phyloP scores from a whole-genome alignment of 2,329 filamentous ascomycete species.

The Xenoacremonium recifei region DNA sequence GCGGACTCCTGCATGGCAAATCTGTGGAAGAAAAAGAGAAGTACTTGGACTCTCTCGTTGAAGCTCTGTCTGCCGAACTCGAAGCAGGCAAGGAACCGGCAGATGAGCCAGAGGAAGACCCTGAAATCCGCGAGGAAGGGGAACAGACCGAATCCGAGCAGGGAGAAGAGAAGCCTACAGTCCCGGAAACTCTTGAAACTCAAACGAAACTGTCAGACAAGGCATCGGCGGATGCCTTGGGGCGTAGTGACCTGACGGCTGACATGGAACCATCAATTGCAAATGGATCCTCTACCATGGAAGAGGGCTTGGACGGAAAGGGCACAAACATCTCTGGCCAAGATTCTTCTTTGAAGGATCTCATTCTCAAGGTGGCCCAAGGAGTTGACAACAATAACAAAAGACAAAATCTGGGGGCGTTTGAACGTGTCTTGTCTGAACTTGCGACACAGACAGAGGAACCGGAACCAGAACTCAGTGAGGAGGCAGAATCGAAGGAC shows the following conservation, averaged over 20 bases:
- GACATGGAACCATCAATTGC: background rate
- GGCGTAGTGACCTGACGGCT: background rate
- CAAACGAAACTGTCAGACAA: background rate
- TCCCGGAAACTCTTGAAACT: background rate
- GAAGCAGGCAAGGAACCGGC: conserved; percentile 21
- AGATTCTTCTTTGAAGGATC: conserved; percentile 40
- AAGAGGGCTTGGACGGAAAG: background rate
- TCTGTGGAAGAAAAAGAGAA: conserved; percentile 44
- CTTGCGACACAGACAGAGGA: conserved; percentile 39
- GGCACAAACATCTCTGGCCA: conserved; percentile 2
- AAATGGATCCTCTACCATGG: background rate
- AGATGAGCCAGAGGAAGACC: conserved; percentile 13
- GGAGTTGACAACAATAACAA: conserved; percentile 44
- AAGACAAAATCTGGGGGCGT: conserved; percentile 42
- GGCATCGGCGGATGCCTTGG: background rate
- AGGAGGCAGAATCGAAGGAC: background rate
- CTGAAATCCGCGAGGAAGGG: background rate
- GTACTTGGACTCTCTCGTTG: conserved; percentile 51
- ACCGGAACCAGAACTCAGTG: background rate
- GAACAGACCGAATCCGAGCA: background rate
- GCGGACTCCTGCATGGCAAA: conserved; percentile 47
- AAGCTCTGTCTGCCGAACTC: conserved; percentile 41
- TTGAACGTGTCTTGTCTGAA: conserved; percentile 51
- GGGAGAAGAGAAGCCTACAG: background rate
- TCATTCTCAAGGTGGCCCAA: conserved; percentile 52